phyloP scores from a whole-genome alignment of 768 basidiomycete genomes.

The Russula olivacea region DNA sequence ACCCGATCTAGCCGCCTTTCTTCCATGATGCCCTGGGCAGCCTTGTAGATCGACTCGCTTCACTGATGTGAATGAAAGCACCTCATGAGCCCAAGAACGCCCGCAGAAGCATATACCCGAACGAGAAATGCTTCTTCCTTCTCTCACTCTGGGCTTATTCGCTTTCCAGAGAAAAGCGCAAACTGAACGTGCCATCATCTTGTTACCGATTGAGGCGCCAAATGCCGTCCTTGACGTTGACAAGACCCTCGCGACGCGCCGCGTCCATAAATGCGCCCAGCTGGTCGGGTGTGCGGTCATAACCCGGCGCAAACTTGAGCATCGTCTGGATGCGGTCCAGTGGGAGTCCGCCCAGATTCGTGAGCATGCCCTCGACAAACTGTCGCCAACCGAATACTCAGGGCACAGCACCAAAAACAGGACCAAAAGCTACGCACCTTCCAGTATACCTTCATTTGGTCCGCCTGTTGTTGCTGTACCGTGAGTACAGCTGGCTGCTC shows the following conservation, averaged over 20 bases:
- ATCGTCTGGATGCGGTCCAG: slow-evolving; percentile 84
- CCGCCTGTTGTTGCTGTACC: slow-evolving; percentile 69
- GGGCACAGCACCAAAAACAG: background rate
- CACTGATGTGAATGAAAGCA: no score
- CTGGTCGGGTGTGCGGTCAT: slow-evolving; percentile 76
- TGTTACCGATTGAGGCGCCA: slow-evolving; percentile 49
- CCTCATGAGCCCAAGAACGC: background rate
- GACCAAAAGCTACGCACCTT: slow-evolving; percentile 46
- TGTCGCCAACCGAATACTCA: background rate
- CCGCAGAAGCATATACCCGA: background rate
- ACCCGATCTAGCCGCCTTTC: background rate
- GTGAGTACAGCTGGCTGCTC: slow-evolving; percentile 46
- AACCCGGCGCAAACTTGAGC: slow-evolving; percentile 78
- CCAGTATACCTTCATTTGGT: slow-evolving; percentile 87
- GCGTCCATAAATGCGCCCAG: slow-evolving; percentile 76
- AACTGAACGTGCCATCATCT: background rate
- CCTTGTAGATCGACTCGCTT: no score
- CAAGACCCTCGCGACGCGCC: slow-evolving; percentile 68
- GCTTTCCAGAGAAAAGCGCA: background rate
- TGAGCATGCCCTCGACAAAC: slow-evolving; percentile 92
- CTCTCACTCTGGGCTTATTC: background rate
- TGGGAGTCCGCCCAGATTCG: slow-evolving; percentile 70
- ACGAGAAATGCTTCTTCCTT: background rate
- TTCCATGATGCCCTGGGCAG: no score
- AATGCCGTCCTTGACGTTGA: slow-evolving; percentile 61